A percentile compares a stretch with the other conserved stretches of the same genome.
Evolutionary conservation across 75 land plant genomes (phyloP).

Genomic region (Isoetes taiwanensis): DNA sequence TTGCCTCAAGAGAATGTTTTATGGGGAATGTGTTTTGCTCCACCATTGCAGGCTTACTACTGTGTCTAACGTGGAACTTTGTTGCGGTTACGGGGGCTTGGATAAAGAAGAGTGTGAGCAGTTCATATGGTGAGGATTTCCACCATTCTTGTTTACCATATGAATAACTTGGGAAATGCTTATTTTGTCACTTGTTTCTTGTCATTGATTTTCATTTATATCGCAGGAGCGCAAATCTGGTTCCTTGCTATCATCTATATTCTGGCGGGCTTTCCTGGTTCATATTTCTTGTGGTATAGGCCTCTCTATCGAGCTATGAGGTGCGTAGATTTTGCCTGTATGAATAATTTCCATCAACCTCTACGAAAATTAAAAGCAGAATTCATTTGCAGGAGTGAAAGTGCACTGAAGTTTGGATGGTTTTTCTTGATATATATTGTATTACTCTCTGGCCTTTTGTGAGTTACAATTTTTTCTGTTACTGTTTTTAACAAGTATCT

Average conservation of each 20-base stretch:
- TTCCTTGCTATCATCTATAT: slow-evolving; percentile 72
- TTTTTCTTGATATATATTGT: slow-evolving; percentile 83
- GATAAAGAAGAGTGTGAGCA: slow-evolving; percentile 33
- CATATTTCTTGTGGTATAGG: slow-evolving; percentile 87
- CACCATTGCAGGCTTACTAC: slow-evolving; percentile 26
- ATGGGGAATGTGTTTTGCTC: neutral
- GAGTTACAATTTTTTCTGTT: neutral
- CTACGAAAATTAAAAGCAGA: neutral
- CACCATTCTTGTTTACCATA: neutral
- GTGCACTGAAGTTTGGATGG: slow-evolving; percentile 81
- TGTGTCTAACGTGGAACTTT: slow-evolving; percentile 70
- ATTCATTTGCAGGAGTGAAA: slow-evolving; percentile 52
- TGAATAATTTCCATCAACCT: neutral
- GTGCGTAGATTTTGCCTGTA: slow-evolving; percentile 25
- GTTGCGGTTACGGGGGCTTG: slow-evolving; percentile 67
- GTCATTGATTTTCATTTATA: neutral
- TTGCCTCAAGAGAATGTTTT: neutral
- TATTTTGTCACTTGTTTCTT: neutral
- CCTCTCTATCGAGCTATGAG: slow-evolving; percentile 95
- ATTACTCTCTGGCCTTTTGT: too few species aligned
- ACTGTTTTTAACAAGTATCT: neutral
- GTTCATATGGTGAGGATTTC: slow-evolving; percentile 22
- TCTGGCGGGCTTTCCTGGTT: slow-evolving; percentile 70
- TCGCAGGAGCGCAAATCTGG: slow-evolving; percentile 73
- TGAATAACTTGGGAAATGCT: neutral